Base-by-base conservation (phyloP, 129 eudicot genomes). In the Centrapalus pauciflorus region DNA sequence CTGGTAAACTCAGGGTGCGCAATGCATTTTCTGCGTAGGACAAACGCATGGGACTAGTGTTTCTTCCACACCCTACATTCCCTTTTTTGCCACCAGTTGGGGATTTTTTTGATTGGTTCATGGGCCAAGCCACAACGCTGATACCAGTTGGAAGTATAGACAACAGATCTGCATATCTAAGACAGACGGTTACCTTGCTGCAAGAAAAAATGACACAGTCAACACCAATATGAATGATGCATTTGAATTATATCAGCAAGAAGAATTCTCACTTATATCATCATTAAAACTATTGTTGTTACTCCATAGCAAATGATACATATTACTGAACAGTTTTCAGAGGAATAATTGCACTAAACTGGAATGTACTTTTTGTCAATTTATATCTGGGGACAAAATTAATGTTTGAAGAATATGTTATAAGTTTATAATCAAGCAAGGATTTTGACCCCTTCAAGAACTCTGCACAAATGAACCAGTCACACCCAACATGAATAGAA, bases 41-140 rank as follows among this genome's bases (percentile, higher is more conserved):
- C 64, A 92, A 75, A 61, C 98, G 89, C 10, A 82, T 65, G n/a
- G 98, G 98, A 73, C 78, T 69, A 16, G 63, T 71, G n/a, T 72
- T 80, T 50, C 67, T 77, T 33, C 82, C 85, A 24, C 33, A 57
- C 2, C 54, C 54, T 55, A 61, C 75, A 69, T 67, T 69, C 14
- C 82, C 88, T 76, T 74, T 91, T 74, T 62, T 67, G 73, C 67
- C 59, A 61, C 76, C 45, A 6, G 10, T 30, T 19, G 74, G 73
- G 58, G 78, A 57, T 75, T 70, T 83, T 72, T 77, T 76, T 24
- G 77, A 49, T 55, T 66, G 82, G 60, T 71, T 77, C 82, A 73
- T 60, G 7, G 98, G 98, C 98, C 98, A 92, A 17, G 89, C 98
- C 76, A 92, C 71, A 10, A 92, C 98, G 61, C 95, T 92, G 23